Percentiles rank a stretch among this genome's conserved stretches.
These are phyloP conservation scores for Ogataea thermomethanolica DNA, from an alignment of 805 yeast genomes.

Conservation along the genomic window DNA sequence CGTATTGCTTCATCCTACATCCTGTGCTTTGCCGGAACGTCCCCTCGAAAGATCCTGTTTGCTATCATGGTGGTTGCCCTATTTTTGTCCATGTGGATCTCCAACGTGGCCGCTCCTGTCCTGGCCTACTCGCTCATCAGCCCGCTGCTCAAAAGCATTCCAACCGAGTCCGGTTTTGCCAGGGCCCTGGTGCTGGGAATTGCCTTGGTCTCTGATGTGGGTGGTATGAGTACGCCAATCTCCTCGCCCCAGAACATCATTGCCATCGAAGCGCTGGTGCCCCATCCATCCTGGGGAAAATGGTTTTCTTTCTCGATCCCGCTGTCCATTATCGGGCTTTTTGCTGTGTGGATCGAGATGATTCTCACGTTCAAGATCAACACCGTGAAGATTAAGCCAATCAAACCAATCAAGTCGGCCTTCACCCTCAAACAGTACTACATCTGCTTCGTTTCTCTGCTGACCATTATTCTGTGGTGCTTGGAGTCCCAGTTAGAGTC, in stretches of 20 bases:
- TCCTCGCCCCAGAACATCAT: conserved; percentile 54
- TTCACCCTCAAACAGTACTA: conserved; percentile 44
- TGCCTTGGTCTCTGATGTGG: conserved; percentile 50
- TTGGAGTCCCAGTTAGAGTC: conserved; percentile 39
- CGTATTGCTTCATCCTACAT: conserved; percentile 48
- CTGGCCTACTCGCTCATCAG: conserved; percentile 49
- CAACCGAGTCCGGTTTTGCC: conserved; percentile 35
- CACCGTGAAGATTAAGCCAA: conserved; percentile 43
- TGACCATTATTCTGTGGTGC: conserved; percentile 49
- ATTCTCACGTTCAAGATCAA: conserved; percentile 52
- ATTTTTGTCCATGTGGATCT: conserved; percentile 56
- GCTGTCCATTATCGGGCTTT: conserved; percentile 38
- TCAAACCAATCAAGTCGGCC: conserved; percentile 43
- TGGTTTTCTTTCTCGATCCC: conserved; percentile 54
- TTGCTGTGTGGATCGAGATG: conserved; percentile 46
- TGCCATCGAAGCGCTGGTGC: conserved; percentile 50
- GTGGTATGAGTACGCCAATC: conserved; percentile 55
- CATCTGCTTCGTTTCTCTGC: conserved; percentile 39
- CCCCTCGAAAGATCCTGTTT: conserved; percentile 44
- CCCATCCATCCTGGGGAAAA: conserved; percentile 54
- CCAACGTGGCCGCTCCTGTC: conserved; percentile 56
- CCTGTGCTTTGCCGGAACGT: conserved; percentile 47
- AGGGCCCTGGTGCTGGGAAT: conserved; percentile 34
- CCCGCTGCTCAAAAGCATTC: conserved; percentile 42
- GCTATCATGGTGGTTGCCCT: conserved; percentile 50